phyloP scores from a whole-genome alignment of 2,329 filamentous ascomycete species.

The Arthrinium puccinioides region DNA sequence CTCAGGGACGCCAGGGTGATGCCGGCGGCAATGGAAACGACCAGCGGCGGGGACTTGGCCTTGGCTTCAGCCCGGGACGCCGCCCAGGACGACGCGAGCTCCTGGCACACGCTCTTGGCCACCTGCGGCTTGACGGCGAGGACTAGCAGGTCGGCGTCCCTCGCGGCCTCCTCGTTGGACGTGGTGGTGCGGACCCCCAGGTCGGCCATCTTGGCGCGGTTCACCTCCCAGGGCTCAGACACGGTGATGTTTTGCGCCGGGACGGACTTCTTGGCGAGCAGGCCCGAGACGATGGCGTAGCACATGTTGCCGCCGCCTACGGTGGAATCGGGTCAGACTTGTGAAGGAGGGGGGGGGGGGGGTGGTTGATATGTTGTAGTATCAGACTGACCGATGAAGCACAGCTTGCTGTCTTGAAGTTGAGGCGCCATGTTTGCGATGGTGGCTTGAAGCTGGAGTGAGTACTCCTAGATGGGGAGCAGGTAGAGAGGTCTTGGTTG shows the following conservation, averaged over 20 bases:
- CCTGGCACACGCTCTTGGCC: slow-evolving; percentile 36
- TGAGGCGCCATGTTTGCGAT: too few species aligned
- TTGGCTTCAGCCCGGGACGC: too few species aligned
- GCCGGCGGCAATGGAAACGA: slow-evolving; percentile 42
- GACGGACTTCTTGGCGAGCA: slow-evolving; percentile 33
- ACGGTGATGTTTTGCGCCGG: slow-evolving; percentile 36
- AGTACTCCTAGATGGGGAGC: too few species aligned
- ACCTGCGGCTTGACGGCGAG: slow-evolving; percentile 46
- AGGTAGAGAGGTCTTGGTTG: too few species aligned
- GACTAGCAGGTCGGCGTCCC: slow-evolving; percentile 37
- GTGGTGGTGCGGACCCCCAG: slow-evolving; percentile 38
- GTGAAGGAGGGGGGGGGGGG: too few species aligned
- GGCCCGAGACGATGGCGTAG: slow-evolving; percentile 42
- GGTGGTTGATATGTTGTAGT: too few species aligned
- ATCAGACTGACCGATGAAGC: too few species aligned
- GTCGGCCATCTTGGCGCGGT: slow-evolving; percentile 39
- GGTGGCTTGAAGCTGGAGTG: too few species aligned
- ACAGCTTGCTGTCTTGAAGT: too few species aligned
- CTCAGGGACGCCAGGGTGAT: slow-evolving; percentile 37
- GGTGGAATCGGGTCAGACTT: too few species aligned
- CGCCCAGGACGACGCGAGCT: slow-evolving; percentile 33
- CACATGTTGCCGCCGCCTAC: slow-evolving; percentile 46
- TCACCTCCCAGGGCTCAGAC: slow-evolving; percentile 45
- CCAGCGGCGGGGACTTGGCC: slow-evolving; percentile 29
- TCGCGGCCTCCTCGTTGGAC: slow-evolving; percentile 36